Base-by-base conservation (phyloP, 2,329 filamentous ascomycete genomes). In the Diatrype stigma region DNA sequence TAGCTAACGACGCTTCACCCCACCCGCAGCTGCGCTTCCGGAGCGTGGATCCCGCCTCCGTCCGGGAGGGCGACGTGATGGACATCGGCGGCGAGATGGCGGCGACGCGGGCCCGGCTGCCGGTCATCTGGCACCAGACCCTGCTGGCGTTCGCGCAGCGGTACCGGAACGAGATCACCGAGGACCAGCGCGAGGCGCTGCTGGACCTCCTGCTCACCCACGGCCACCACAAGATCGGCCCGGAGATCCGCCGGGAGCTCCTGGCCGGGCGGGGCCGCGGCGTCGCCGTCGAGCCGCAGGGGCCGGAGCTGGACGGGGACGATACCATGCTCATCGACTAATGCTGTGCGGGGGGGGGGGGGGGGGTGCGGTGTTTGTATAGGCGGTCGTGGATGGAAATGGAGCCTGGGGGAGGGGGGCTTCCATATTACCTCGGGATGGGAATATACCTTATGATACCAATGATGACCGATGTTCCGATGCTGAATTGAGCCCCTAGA, bases 121-220 rank as follows among this genome's bases (percentile, higher is more conserved):
- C 95, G 0, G 91, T 99, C 7, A 84, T 99, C 50, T 99, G 93
- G 91, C 94, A 99, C 70, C 93, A 97, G 73, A 91, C 88, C 61
- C 76, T 99, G 28, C 73, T 99, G 49, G 87, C 90, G 2, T 99
- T 99, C 72, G 91, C 94, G 23, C 89, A 96, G 72, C 80, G 93
- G 51, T 99, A 97, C 73, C 86, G 91, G 64, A 95, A 96, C 60
- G 93, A 97, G 69, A 93, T 96, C 60, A 96, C 91, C 2, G 92
- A 96, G 68, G 92, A 96, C 60, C 92, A 96, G 74, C 79, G 92
- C 60, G 93, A 99, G 72, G 89, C 91, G 1, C 73, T 99, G 47
- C 74, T 99, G 6, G 94, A 99, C 72, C 72, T 99, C 53, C 75
- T 99, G 17, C 76, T 96, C 42, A 86, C 85, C 3, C 84, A 93